Evolutionary conservation across 257 asterid genomes (phyloP), one percentile per base, ranked within the genome.

Genomic region (Datura wrightii): DNA sequence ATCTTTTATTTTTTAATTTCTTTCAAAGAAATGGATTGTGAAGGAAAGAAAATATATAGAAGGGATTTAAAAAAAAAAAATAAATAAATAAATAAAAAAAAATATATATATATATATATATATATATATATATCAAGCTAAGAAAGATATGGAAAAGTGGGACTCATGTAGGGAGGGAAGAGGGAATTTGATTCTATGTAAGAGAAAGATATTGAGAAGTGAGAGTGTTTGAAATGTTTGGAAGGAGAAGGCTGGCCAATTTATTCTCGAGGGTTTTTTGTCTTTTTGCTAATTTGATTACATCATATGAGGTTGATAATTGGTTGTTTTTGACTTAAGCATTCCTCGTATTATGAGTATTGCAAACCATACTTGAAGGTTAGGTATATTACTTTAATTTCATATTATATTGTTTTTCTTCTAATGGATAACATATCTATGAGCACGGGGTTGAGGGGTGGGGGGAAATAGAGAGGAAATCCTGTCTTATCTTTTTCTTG

Each of bases 181-280:
- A 62, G 42, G 63, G 31, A 54, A 80, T 41, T 4, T 72, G 65
- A 83, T 60, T 82, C 16, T 48, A 39, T 79, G 41, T 46, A 72
- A 72, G 58, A 65, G 65, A 85, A 79, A 85, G 56, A 83, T 56
- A 84, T 69, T 82, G 55, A 59, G 67, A 72, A 79, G 19, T 13
- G 89, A 86, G 86, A 84, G 89, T 31, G 85, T 87, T 90, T 90
- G 90, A 90, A 93, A 91, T 90, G 92, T 91, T 89, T 89, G 90
- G 89, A 83, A 88, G 90, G 86, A 88, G 87, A 85, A 50, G 89
- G 85, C 59, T 72, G 59, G 87, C 50, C 79, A 34, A 86, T 90
- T 90, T 93, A 93, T 93, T 87, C 71, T 79, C 39, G 93, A 41
- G 79, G 88, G 13, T 65, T 82, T 74, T 84, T 82, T 82, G 79